Base-by-base conservation (phyloP, 2,329 filamentous ascomycete genomes). In the Hymenoscyphus occultus region DNA sequence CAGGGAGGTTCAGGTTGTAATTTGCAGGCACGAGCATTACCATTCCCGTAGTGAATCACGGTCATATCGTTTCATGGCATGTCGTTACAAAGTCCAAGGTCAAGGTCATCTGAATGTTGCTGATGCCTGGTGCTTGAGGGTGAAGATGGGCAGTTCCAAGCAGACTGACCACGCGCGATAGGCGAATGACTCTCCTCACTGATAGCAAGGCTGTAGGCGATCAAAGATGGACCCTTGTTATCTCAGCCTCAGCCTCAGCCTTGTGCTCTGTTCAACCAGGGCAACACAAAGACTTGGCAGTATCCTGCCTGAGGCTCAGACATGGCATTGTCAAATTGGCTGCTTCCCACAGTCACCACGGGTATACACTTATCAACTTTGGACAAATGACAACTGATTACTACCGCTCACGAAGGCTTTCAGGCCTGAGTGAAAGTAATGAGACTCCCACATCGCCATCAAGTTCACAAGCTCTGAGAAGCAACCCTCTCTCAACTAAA, bases 401-500 rank as follows among this genome's bases (percentile, higher is more conserved):
- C 64, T 69, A 73, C 54, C 19, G 71, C 16, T 57, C 63, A 60
- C 66, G 69, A 22, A 75, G 70, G 56, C 64, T 62, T 22, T 69
- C 73, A 1, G 69, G 69, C 9, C 32, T 71, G 16, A 67, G 59
- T 64, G 73, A 73, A 64, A 67, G 63, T 9, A n/a, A 62, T 16
- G 70, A 69, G 13, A 65, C 65, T 73, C 73, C 57, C 65, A 59
- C 60, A 14, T 68, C 71, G 3, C 65, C 70, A 14, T 59, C 65
- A 9, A 70, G 64, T 28, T 73, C 62, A 70, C 74, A 63, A 71
- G 72, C 65, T 67, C 75, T 31, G 69, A 71, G 76, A 32, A 75
- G 76, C 59, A 84, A 86, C 76, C 90, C 92, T 7, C 81, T 98
- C 39, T 88, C 91, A 7, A 90, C 89, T 67, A 92, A 95, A 74